phyloP scores from a whole-genome alignment of 129 eudicot species.

The Centella asiatica region DNA sequence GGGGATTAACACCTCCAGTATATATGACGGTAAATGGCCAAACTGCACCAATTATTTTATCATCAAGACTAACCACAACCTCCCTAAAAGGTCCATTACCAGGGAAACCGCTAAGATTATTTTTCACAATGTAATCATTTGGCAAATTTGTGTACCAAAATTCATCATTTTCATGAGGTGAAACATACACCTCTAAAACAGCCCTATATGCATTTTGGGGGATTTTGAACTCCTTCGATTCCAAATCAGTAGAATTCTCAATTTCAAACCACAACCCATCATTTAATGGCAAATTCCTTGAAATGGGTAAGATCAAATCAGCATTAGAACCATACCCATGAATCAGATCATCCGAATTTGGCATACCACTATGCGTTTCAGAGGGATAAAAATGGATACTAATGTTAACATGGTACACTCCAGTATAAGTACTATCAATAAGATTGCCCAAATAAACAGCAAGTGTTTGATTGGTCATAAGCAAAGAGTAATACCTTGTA shows the following conservation, averaged over 20 bases:
- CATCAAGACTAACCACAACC: slow-evolving; percentile 62
- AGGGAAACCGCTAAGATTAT: slow-evolving; percentile 40
- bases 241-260: slow-evolving; percentile 37
- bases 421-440: slow-evolving; percentile 59
- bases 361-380: slow-evolving; percentile 12
- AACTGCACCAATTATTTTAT: slow-evolving; percentile 46
- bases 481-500: slow-evolving; percentile 58
- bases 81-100: slow-evolving; percentile 92
- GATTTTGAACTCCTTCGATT: slow-evolving; percentile 37
- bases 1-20: slow-evolving; percentile 75
- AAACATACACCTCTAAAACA: slow-evolving; percentile 77
- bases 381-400: slow-evolving; percentile 53
- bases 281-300: slow-evolving; percentile 44
- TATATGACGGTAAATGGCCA: slow-evolving; percentile 82
- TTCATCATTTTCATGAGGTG: slow-evolving; percentile 81
- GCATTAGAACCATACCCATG: slow-evolving; percentile 27
- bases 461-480: slow-evolving; percentile 49
- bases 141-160: slow-evolving; percentile 64
- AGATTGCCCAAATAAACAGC: slow-evolving; percentile 70
- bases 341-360: slow-evolving; percentile 1
- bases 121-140: slow-evolving; percentile 47
- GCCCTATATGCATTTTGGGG: slow-evolving; percentile 63
- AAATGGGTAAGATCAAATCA: slow-evolving; percentile 75
- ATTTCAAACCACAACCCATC: slow-evolving; percentile 85
- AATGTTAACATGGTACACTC: slow-evolving; percentile 71